Base-by-base conservation (phyloP, 2,329 filamentous ascomycete species). In the Hypomyces perniciosus region DNA sequence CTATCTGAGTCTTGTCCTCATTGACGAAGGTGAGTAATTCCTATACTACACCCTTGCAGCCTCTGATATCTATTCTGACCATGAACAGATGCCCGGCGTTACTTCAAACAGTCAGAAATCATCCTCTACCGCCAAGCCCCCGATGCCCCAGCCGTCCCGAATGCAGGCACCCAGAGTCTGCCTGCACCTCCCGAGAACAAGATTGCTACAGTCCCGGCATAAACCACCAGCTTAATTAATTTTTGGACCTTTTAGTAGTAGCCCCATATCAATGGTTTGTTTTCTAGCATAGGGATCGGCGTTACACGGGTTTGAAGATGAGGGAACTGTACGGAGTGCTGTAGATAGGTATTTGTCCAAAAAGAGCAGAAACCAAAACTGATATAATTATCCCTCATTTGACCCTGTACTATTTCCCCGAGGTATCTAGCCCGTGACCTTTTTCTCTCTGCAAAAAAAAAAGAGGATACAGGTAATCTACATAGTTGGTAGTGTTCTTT, bases 21-120 rank as follows among this genome's bases (percentile, higher is more conserved):
- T 96, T 60, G 91, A 96, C 64, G 91, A 96, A 81, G 89, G 89
- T 88, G 72, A 59, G 75, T 68, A 26, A 13, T 20, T 12, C 31
- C 5, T 12, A 40, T 35, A 48, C 13, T 37, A 51, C 43, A 45
- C 30, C 10, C 30, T 12, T 10, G 13, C n/a, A 44, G 6, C 31
- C 5, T 8, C 7, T 13, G 4, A 5, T 9, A 13, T 31, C 40
- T 48, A 28, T 41, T 20, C n/a, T 46, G 30, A 44, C 39, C 12
- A 7, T 28, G 12, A 37, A 29, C 65, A 91, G 93, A 99, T 69
- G 93, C 93, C 45, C 84, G 93, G 62, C 84, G 93, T 62, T 99
- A 99, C 74, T 99, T 99, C 75, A 99, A 99, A 72, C 93, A 99
- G 71, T 96, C 90, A 47, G 93, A 99, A 73, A 99, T 99, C 66